A percentile compares a stretch with the other conserved stretches of the same genome.
These are phyloP conservation scores for Ceratobasidium papillatum DNA, from an alignment of 1,284 basidiomycete species.

Conservation along the genomic window DNA sequence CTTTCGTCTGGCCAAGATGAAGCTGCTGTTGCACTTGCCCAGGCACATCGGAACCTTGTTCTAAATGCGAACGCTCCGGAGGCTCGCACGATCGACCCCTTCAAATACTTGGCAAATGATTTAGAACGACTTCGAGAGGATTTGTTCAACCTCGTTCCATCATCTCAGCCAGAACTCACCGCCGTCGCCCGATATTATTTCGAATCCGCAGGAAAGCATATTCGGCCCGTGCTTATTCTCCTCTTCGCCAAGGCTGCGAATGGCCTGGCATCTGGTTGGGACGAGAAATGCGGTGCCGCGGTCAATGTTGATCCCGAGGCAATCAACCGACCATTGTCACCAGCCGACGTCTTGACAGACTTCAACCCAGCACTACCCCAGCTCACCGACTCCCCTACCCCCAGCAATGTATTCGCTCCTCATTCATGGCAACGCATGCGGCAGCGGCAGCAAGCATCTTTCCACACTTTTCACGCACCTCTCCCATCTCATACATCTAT, in stretches of 20 bases:
- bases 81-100: slow-evolving; percentile 61
- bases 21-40: slow-evolving; percentile 2
- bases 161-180: slow-evolving; percentile 86
- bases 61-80: not conserved
- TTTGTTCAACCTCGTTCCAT: slow-evolving; percentile 83
- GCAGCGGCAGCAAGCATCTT: not conserved
- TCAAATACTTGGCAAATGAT: slow-evolving; percentile 74
- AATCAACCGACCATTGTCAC: slow-evolving; percentile 54
- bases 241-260: slow-evolving; percentile 94
- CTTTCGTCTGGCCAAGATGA: not conserved
- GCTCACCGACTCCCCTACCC: slow-evolving; percentile 49
- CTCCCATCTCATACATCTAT: slow-evolving; percentile 49
- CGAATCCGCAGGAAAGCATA: slow-evolving; percentile 85
- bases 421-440: slow-evolving; percentile 23
- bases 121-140: slow-evolving; percentile 78
- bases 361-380: slow-evolving; percentile 53
- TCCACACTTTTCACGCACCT: slow-evolving; percentile 3
- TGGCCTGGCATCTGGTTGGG: slow-evolving; percentile 67
- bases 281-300: slow-evolving; percentile 59
- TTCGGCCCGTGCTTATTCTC: slow-evolving; percentile 90
- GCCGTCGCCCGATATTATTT: slow-evolving; percentile 96
- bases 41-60: slow-evolving; percentile 8
- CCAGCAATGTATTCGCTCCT: slow-evolving; percentile 38
- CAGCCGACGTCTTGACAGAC: slow-evolving; percentile 55
- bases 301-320: slow-evolving; percentile 52